Percentiles rank a stretch among this genome's conserved stretches.
Conservation (phyloP, 768 basidiomycete species). For the Kondoa subrosea region DNA sequence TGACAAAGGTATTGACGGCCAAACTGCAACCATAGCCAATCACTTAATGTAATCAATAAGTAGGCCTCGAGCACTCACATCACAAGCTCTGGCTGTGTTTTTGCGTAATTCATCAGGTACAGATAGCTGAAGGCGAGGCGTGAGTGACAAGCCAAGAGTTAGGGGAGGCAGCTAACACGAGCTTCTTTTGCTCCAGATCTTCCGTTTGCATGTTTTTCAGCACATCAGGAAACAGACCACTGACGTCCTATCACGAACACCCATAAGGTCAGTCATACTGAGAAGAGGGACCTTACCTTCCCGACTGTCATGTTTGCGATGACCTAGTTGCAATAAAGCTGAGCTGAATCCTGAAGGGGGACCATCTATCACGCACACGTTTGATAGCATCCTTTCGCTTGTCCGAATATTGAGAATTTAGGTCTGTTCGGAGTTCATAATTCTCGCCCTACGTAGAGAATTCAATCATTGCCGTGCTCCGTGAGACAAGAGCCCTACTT, state of each 20-base stretch:
- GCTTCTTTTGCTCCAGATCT: slow-evolving; percentile 97
- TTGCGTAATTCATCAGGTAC: slow-evolving; percentile 98
- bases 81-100: slow-evolving; percentile 95
- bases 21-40: slow-evolving; percentile 33
- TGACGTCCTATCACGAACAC: slow-evolving; percentile 21
- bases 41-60: neutral
- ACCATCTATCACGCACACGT: slow-evolving; percentile 34
- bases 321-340: slow-evolving; percentile 36
- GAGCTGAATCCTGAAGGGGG: neutral
- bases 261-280: neutral
- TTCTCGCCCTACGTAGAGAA: slow-evolving; percentile 6
- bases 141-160: neutral
- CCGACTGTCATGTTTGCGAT: slow-evolving; percentile 99
- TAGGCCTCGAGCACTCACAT: slow-evolving; percentile 36
- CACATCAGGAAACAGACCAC: slow-evolving; percentile 90
- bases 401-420: slow-evolving; percentile 90
- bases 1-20: slow-evolving; percentile 95
- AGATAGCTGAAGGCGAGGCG: slow-evolving; percentile 41
- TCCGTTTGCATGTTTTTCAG: slow-evolving; percentile 90
- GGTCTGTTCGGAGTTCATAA: slow-evolving; percentile 33
- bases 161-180: slow-evolving; percentile 41
- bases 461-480: slow-evolving; percentile 1
- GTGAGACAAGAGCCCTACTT: slow-evolving; percentile 9
- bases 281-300: slow-evolving; percentile 38
- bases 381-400: slow-evolving; percentile 98